Evolutionary conservation across 805 yeast genomes (phyloP), one percentile per base, ranked within the genome.

Genomic region (Ascoidea asiatica): DNA sequence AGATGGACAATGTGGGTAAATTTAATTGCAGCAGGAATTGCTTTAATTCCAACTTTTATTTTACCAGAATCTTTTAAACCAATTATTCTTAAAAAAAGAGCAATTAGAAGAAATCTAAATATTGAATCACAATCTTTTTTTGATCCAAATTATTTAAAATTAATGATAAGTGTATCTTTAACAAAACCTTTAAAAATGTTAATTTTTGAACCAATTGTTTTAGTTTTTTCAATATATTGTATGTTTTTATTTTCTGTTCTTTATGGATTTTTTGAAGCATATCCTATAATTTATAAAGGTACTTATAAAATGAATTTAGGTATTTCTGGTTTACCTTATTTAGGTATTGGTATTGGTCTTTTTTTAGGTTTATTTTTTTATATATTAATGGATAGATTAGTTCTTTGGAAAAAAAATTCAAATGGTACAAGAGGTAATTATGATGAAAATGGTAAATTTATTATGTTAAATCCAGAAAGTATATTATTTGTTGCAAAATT

Each of bases 221-320:
- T 76, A 41, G 75, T 78, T 19, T 76, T 81, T 55, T 76, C 86
- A 23, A 60, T 80, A 43, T 82, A 82, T 58, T 73, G 79, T 47
- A 81, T 88, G 0, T 81, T 82, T 55, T 73, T 82, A 43, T 81
- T 81, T 62, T 87, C 89, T 1, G 87, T 82, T 2, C 62, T 82
- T 44, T 82, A 81, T 51, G 89, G 87, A 0, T 82, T 81, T 67
- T 81, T 82, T 54, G 88, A 81, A 59, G 87, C 87, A 3, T 81
- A 69, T 62, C 87, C 88, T 6, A 74, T 81, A 43, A 81, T 82
- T 48, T 82, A 81, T 63, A 65, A 74, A 56, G 84, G 81, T 36
- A 73, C 69, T 20, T 81, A 82, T 58, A 50, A 50, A 2, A 79
- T 81, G 86, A 56, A 54, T 37, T 48, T 63, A 1, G 89, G 87